A percentile compares a stretch with the other conserved stretches of the same genome.
These are phyloP conservation scores for Uronychia binucleata DNA, from an alignment of 73 alveolate genomes.

Conservation along the genomic window DNA sequence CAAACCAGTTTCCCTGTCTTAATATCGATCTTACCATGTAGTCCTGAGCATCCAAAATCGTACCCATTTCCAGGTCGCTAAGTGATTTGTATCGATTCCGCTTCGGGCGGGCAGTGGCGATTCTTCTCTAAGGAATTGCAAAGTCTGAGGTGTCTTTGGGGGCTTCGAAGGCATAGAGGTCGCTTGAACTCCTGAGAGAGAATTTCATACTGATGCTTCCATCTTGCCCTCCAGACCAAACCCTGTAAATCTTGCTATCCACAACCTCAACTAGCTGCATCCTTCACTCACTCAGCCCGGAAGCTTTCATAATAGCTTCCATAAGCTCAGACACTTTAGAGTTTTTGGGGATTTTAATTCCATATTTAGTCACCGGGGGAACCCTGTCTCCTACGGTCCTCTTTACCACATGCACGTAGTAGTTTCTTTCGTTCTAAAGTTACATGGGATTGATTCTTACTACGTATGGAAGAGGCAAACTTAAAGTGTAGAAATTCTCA, in stretches of 20 bases:
- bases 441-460: background rate
- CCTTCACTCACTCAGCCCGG: conserved; percentile 11
- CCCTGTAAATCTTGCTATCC: conserved; percentile 33
- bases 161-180: conserved; percentile 22
- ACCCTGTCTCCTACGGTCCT: conserved; percentile 8
- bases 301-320: conserved; percentile 16
- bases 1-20: conserved; percentile 49
- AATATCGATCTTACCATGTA: background rate
- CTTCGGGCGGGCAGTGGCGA: background rate
- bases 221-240: conserved; percentile 17
- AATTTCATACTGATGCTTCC: background rate
- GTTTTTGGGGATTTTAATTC: conserved; percentile 35
- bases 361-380: conserved; percentile 30
- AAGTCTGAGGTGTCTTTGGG: conserved; percentile 9
- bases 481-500: conserved; percentile 45
- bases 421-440: conserved; percentile 9
- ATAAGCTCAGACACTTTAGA: conserved; percentile 35
- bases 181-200: conserved; percentile 28
- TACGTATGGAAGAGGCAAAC: conserved; percentile 52
- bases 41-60: conserved; percentile 58
- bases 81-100: conserved; percentile 13
- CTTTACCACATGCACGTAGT: conserved; percentile 32
- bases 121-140: conserved; percentile 2
- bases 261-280: conserved; percentile 41
- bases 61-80: conserved; percentile 25